phyloP scores from a whole-genome alignment of 345 rosid species.

The Zanthoxylum bungeanum region DNA sequence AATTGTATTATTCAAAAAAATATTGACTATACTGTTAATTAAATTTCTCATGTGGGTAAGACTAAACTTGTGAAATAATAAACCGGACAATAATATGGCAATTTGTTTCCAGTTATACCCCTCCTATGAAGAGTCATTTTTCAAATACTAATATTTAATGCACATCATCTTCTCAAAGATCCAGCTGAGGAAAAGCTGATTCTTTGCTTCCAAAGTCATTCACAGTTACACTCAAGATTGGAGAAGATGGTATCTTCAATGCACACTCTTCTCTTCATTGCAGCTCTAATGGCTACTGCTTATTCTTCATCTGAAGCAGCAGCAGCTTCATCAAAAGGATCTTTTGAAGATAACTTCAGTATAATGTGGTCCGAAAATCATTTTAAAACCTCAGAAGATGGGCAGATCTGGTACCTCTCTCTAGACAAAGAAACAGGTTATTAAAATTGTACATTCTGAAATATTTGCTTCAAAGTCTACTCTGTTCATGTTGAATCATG shows the following conservation, averaged over 20 bases:
- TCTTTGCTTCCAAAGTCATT: not conserved
- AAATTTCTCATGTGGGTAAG: constrained; percentile 4
- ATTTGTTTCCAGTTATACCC: constrained; percentile 24
- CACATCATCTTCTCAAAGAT: constrained; percentile 14
- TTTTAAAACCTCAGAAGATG: constrained; percentile 92
- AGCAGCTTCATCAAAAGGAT: constrained; percentile 43
- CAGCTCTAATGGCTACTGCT: constrained; percentile 33
- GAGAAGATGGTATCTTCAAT: constrained; percentile 34
- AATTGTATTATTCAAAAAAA: too few species aligned
- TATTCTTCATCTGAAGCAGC: constrained; percentile 24
- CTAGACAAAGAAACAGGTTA: constrained; percentile 92
- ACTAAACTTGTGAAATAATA: not conserved
- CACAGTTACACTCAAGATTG: constrained; percentile 11
- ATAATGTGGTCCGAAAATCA: constrained; percentile 95
- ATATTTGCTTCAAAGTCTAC: not conserved
- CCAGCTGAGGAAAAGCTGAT: constrained; percentile 17
- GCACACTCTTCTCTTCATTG: constrained; percentile 32
- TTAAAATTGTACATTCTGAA: not conserved
- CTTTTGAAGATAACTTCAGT: constrained; percentile 82
- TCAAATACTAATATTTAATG: constrained; percentile 23
- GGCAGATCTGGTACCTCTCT: constrained; percentile 94
- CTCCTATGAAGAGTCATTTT: constrained; percentile 1
- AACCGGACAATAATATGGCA: not conserved
- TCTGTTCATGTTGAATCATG: constrained; percentile 1
- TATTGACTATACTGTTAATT: too few species aligned